These are phyloP conservation scores for Alternaria burnsii DNA, from an alignment of 2,329 filamentous ascomycete genomes.

Conservation along the genomic window DNA sequence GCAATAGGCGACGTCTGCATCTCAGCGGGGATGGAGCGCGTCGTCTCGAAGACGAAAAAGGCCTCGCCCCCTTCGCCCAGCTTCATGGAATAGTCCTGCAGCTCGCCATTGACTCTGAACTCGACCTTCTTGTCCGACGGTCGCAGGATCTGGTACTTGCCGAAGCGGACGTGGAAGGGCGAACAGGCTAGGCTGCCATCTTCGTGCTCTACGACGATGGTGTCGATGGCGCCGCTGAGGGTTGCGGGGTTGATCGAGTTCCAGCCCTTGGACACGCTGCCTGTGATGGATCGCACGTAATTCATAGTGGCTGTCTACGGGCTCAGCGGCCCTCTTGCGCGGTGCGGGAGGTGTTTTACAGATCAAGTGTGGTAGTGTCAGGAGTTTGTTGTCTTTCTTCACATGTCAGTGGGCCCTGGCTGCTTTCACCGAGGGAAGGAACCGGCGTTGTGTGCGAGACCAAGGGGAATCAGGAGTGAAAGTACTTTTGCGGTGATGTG, in stretches of 20 bases:
- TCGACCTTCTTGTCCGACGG: conserved; percentile 99
- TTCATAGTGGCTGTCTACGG: conserved; percentile 71
- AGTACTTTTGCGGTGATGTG: conserved; percentile 8
- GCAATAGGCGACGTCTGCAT: conserved; percentile 94
- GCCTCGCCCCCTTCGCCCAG: conserved; percentile 96
- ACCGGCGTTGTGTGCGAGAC: neutral
- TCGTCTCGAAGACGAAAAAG: conserved; percentile 98
- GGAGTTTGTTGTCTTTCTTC: conserved; percentile 9
- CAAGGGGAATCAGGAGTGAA: neutral
- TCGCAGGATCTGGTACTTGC: conserved; percentile 94
- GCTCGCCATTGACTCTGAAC: conserved; percentile 90
- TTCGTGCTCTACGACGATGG: conserved; percentile 96
- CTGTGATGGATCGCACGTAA: conserved; percentile 95
- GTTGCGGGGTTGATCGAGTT: conserved; percentile 99
- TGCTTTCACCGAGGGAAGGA: neutral
- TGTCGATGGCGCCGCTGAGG: conserved; percentile 96
- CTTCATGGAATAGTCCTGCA: conserved; percentile 97
- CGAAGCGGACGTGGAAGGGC: conserved; percentile 97
- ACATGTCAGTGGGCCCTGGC: conserved; percentile 16
- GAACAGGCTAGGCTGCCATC: conserved; percentile 90
- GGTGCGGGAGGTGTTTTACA: conserved; percentile 5
- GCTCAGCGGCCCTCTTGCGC: conserved; percentile 13
- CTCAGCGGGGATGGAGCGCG: conserved; percentile 87
- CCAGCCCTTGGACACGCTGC: conserved; percentile 97
- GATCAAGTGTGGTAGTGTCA: neutral